Base-by-base conservation (phyloP, 371 early-diverging fungal species). In the Fennellomyces sp. region DNA sequence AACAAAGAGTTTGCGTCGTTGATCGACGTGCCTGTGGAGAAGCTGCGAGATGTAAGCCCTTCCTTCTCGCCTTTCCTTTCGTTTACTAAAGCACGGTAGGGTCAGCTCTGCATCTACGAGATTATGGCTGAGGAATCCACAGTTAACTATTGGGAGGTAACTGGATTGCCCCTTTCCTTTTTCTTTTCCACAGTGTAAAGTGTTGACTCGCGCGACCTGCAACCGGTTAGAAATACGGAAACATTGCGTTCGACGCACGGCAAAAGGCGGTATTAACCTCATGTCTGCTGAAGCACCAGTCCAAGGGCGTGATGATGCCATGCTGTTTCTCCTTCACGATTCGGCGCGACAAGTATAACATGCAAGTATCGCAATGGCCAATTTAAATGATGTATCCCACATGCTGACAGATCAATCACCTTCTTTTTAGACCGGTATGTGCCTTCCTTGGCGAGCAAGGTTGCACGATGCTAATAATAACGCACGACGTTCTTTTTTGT, bases 301-400 rank as follows among this genome's bases (percentile, higher is more conserved):
- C 78, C 19, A 80, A 67, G 35, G 68, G 80, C 45, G 83, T 64
- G 19, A 75, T 82, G 1, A 82, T 89, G 49, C 84, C 88, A 8
- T 95, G 94, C 65, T 95, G 94, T 69, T 94, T 95, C 67, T 93
- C 94, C 38, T 96, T 96, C 66, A 96, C 97, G 0, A 93, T 96
- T 26, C 85, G 97, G 29, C 76, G 97, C 21, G 95, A 96, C 74
- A 88, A 89, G 76, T 94, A 94, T 65, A 92, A 92, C 61, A 94
- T 96, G 64, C 59, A 58, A 63, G 57, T 63, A 36, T 33, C 19
- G 45, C 21, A 45, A 45, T 21, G 0, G 17, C n/a, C 23, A 45
- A 19, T 39, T 4, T 7, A 12, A 26, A 12, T 54, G 35, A 50
- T 33, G 38, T 17, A 25, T 12, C 12, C 50, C 15, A 25, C 52